These are phyloP conservation scores for Colletotrichum australisinense DNA, from an alignment of 2,329 filamentous ascomycete genomes.

Conservation along the genomic window DNA sequence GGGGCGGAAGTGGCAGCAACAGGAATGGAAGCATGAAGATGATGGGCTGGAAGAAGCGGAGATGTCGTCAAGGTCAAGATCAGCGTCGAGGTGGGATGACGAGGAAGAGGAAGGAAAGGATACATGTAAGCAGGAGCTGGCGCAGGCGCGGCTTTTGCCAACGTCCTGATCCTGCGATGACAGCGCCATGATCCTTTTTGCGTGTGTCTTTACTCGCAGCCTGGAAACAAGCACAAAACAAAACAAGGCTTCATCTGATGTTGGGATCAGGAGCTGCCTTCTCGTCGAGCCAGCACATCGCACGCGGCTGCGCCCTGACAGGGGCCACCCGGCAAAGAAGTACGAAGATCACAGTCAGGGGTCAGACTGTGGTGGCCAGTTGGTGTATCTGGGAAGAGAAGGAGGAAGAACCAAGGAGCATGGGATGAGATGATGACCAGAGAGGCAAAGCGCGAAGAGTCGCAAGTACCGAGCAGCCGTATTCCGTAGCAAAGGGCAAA, in stretches of 20 bases:
- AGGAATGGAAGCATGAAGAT: background rate
- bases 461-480: background rate
- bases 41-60: background rate
- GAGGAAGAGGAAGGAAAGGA: background rate
- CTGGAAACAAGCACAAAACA: conserved; percentile 34
- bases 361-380: conserved; percentile 10
- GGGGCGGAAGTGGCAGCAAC: background rate
- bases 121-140: background rate
- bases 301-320: conserved; percentile 18
- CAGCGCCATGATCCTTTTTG: conserved; percentile 32
- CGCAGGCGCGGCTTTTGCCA: conserved; percentile 4
- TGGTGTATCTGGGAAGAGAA: conserved; percentile 1
- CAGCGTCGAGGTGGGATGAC: too few species aligned
- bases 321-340: conserved; percentile 14
- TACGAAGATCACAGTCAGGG: conserved; percentile 27
- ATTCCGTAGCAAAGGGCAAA: background rate
- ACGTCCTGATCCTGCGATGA: conserved; percentile 19
- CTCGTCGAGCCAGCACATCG: conserved; percentile 31
- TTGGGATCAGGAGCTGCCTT: conserved; percentile 21
- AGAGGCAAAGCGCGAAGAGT: conserved; percentile 8
- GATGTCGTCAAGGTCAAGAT: background rate
- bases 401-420: too few species aligned
- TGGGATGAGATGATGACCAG: conserved; percentile 24
- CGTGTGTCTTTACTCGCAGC: conserved; percentile 16
- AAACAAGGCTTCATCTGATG: conserved; percentile 34